Evolutionary conservation across 2,329 filamentous ascomycete species (phyloP), one percentile per base, ranked within the genome.

Genomic region (Ophiostoma sp.): DNA sequence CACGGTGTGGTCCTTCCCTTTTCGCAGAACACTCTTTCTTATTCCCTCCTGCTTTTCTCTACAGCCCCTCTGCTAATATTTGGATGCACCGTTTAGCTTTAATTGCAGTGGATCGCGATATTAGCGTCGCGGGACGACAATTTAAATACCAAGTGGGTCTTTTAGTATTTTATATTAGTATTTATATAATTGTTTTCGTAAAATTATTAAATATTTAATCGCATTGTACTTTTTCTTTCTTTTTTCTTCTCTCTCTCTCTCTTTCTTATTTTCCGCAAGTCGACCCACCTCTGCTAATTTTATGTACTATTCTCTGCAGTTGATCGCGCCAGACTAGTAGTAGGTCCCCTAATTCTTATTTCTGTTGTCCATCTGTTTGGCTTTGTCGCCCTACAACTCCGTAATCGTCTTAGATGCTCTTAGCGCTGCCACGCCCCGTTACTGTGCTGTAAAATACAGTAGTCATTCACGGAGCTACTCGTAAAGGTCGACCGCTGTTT

Each of bases 61-160:
- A 57, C n/a, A 54, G 52, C 57, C 57, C 57, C 57, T 62, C 57
- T 62, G 57, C 7, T 62, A 33, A 33, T 62, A 62, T 62, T 62
- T 62, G 27, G 57, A 62, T 62, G 57, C 57, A 62, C 57, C 33
- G 57, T 68, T 36, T 39, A 57, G 39, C 67, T 74, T 74, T 74
- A 71, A 74, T 74, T 74, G 71, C 72, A 68, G 73, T 74, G 73
- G 73, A 71, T 71, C 73, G 67, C 65, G 69, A 69, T 65, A 69
- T 70, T 74, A 72, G 73, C 68, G 71, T 72, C 72, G 70, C 73
- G 71, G 71, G 70, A 72, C 71, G 70, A 71, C 64, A 73, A 72
- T 74, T 73, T 73, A 68, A 73, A 70, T 73, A 67, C 68, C 39
- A 62, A 70, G 69, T 73, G 71, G 72, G 65, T 36, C 67, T 44